Evolutionary conservation across 2,329 filamentous ascomycete genomes (phyloP), one percentile per base, ranked within the genome.

Genomic region (Talaromyces sp.): DNA sequence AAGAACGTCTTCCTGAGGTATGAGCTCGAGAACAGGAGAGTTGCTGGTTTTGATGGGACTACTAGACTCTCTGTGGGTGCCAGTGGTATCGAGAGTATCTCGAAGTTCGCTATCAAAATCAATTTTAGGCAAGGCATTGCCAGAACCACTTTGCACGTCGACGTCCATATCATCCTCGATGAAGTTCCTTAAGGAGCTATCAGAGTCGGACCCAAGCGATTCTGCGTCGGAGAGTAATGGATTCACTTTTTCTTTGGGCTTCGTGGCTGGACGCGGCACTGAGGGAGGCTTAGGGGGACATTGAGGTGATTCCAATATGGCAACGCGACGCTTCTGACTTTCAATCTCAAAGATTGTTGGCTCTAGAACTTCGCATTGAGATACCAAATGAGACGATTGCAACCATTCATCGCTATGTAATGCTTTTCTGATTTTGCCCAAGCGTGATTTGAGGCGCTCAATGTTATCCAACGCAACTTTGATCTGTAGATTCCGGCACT

Each of bases 321-420:
- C 66, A 35, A 78, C 69, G 51, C 75, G 76, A 78, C 79, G 84
- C 28, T 68, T 67, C 22, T 67, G 64, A 25, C 66, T 65, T 62
- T 78, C 69, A 51, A 82, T 81, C 56, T 88, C 81, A 36, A 83
- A 80, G 0, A 96, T 73, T 3, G 80, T 90, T 4, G 78, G 75
- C 60, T 93, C 85, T 56, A 96, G 74, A 36, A 75, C 80, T 10
- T 74, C 71, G 51, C 85, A 84, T 64, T 84, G 82, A 5, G 72
- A 74, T 25, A 77, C 73, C 13, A 94, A 67, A 13, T 85, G 78
- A 1, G 71, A 65, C 21, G 75, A 73, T 7, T 75, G 81, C 10
- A 72, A 69, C 82, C 86, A 90, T 31, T 77, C 68, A 15, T 80
- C 73, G 1, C 69, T 64, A 21, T 77, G 62, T 35, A 91, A 82